Evolutionary conservation across 345 rosid genomes (phyloP).

Genomic region (Corymbia maculata): DNA sequence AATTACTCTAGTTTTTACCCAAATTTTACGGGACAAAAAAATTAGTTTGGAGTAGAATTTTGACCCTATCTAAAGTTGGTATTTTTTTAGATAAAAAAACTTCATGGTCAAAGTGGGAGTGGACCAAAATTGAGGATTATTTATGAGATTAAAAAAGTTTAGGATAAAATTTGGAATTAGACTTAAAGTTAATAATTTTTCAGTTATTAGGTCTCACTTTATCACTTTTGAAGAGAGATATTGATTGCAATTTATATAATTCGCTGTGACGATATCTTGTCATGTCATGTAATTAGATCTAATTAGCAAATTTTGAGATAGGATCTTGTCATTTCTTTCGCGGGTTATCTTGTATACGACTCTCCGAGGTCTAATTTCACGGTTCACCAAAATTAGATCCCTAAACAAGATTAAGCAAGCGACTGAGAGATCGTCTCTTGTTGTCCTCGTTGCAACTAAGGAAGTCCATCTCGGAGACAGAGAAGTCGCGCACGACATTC

Average conservation of each 20-base stretch:
- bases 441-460: neutral
- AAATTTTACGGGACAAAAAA: no score
- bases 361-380: neutral
- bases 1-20: neutral
- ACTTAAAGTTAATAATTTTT: no score
- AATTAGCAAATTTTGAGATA: neutral
- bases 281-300: fast-evolving
- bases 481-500: neutral
- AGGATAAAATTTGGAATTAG: neutral
- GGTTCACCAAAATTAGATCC: neutral
- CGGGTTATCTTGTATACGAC: neutral
- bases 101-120: neutral
- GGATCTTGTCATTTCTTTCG: neutral
- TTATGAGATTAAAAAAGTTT: fast-evolving
- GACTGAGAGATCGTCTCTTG: neutral
- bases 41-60: no score
- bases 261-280: fast-evolving
- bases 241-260: fast-evolving
- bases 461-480: neutral
- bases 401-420: neutral
- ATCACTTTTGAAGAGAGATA: neutral
- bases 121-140: no score
- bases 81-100: fast-evolving
- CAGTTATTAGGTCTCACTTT: no score
- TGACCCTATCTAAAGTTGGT: no score